These are phyloP conservation scores for Aspergillus conjunctus DNA, from an alignment of 495 filamentous ascomycete genomes.

Conservation along the genomic window DNA sequence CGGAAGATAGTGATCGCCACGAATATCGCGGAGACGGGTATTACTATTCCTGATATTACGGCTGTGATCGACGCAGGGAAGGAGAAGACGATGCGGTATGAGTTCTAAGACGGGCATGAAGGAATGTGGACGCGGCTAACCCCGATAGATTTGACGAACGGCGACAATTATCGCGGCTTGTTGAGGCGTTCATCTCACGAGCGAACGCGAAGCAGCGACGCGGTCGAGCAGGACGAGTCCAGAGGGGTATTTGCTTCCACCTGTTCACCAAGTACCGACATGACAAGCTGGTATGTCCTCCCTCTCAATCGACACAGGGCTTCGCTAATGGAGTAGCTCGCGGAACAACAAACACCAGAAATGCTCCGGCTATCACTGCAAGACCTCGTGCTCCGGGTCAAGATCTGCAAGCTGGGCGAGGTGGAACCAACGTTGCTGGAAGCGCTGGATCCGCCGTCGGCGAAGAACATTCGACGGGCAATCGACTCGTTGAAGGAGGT, in stretches of 20 bases:
- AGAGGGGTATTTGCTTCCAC: slow-evolving; percentile 92
- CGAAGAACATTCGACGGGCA: slow-evolving; percentile 87
- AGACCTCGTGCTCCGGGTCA: slow-evolving; percentile 92
- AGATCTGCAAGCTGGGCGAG: slow-evolving; percentile 90
- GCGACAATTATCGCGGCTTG: slow-evolving; percentile 82
- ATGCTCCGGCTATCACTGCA: slow-evolving; percentile 92
- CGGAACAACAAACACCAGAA: slow-evolving; percentile 91
- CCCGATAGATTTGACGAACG: slow-evolving; percentile 74
- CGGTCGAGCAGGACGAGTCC: slow-evolving; percentile 93
- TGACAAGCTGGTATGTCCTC: slow-evolving; percentile 55
- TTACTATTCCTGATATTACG: slow-evolving; percentile 95
- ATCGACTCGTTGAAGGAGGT: slow-evolving; percentile 93
- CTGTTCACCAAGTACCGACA: slow-evolving; percentile 87
- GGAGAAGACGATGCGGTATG: slow-evolving; percentile 85
- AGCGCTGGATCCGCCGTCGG: slow-evolving; percentile 85
- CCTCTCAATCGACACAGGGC: neutral
- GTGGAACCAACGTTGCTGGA: slow-evolving; percentile 88
- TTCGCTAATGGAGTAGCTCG: slow-evolving; percentile 53
- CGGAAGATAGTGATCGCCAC: slow-evolving; percentile 94
- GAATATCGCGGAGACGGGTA: slow-evolving; percentile 96
- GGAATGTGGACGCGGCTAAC: slow-evolving; percentile 4
- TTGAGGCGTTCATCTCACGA: slow-evolving; percentile 89
- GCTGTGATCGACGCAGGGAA: slow-evolving; percentile 94
- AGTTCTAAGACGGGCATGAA: neutral
- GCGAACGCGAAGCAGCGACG: slow-evolving; percentile 94